These are phyloP conservation scores for Cocos nucifera DNA, from an alignment of 176 grass and related monocot species.

Conservation along the genomic window DNA sequence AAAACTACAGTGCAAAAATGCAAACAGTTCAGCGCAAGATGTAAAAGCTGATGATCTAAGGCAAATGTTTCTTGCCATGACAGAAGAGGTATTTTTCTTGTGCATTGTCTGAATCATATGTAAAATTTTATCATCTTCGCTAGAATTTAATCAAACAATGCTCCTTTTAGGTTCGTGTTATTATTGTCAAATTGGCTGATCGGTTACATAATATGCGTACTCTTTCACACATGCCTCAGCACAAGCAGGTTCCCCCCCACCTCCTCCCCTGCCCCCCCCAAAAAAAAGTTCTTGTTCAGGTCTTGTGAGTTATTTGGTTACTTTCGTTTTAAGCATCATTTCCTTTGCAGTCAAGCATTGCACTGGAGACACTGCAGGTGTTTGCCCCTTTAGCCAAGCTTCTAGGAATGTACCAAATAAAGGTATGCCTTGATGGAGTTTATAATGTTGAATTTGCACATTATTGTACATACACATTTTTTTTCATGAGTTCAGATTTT, in stretches of 20 bases:
- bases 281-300: background rate
- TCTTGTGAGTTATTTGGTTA: background rate
- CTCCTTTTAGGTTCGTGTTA: slow-evolving; percentile 75
- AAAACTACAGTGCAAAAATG: slow-evolving; percentile 76
- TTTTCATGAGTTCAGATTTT: too few species aligned
- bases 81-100: slow-evolving; percentile 62
- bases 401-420: slow-evolving; percentile 97
- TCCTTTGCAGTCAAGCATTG: slow-evolving; percentile 59
- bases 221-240: slow-evolving; percentile 87
- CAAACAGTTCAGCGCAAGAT: slow-evolving; percentile 80
- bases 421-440: slow-evolving; percentile 46
- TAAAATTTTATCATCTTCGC: too few species aligned
- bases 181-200: slow-evolving; percentile 98
- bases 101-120: slow-evolving; percentile 2
- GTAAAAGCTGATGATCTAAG: slow-evolving; percentile 95
- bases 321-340: background rate
- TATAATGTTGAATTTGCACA: background rate
- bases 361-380: slow-evolving; percentile 80
- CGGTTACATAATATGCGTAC: slow-evolving; percentile 99
- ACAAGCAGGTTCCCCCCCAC: slow-evolving; percentile 57
- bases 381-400: slow-evolving; percentile 98
- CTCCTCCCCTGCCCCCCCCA: too few species aligned
- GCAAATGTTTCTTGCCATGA: slow-evolving; percentile 99
- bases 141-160: slow-evolving; percentile 9
- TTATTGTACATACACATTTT: too few species aligned